Base-by-base conservation (phyloP, 2,329 filamentous ascomycete genomes). In the Peltaster fructicola region DNA sequence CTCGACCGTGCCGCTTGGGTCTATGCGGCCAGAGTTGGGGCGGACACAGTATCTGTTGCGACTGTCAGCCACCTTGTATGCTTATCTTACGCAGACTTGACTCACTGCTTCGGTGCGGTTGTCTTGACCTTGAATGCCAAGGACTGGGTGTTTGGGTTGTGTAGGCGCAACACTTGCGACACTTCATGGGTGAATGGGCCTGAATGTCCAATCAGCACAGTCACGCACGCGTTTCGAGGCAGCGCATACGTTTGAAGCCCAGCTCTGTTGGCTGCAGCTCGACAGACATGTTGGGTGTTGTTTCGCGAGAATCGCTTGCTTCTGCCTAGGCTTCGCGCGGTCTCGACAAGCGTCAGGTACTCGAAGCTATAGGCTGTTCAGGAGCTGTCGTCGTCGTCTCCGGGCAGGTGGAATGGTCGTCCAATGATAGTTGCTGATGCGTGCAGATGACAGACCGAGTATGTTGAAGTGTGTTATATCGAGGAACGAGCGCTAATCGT, bases 41-140 rank as follows among this genome's bases (percentile, higher is more conserved):
- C 88, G 74, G 30, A 95, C 85, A 53, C 88, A 95, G 60, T 98
- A 98, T 63, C 85, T 93, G 44, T 18, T n/a, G n/a, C n/a, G n/a
- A n/a, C n/a, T 24, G 10, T n/a, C n/a, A n/a, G 23, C 14, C n/a
- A 18, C 8, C 17, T n/a, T 24, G n/a, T n/a, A 9, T n/a, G 5
- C n/a, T 8, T 10, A 5, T 9, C 10, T 24, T 9, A 10, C 8
- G 6, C 7, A n/a, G n/a, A n/a, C n/a, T n/a, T 9, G 32, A 54
- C 76, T 48, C 78, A 98, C 85, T 95, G 88, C 60, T 95, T 95
- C 16, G 88, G 88, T 24, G 88, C 88, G 35, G 88, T 98, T 23
- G 88, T 98, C 72, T 98, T 98, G 55, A 98, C 88, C 56, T 74
- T 74, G 56, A 74, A 74, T 14, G 68, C 68, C 29, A 74, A 56